Conservation (phyloP, 163 green algal species). For the Scenedesmus sp. region DNA sequence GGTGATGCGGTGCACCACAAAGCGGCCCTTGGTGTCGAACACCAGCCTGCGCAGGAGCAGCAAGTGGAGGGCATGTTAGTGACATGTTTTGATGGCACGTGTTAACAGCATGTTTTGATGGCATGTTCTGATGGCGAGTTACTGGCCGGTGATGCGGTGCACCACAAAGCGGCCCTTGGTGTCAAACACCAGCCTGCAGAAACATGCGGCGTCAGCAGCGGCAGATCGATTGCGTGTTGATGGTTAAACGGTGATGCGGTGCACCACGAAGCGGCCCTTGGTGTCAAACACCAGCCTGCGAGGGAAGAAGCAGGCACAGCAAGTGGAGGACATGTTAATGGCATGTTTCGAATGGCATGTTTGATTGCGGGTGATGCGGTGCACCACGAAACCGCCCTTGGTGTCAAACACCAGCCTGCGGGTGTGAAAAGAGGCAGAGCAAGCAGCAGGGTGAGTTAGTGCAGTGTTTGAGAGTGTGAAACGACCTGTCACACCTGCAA, state of each 20-base stretch:
- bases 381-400: constrained; percentile 98
- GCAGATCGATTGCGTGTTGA: background rate
- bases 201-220: background rate
- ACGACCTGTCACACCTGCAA: no score
- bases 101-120: background rate
- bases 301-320: background rate
- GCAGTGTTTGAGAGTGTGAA: background rate
- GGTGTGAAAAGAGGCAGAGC: no score
- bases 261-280: constrained; percentile 98
- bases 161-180: constrained; percentile 97
- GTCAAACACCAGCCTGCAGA: constrained; percentile 90
- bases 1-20: constrained; percentile 97
- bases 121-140: constrained; percentile 49
- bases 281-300: constrained; percentile 89
- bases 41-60: constrained; percentile 72
- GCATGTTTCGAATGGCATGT: constrained; percentile 41
- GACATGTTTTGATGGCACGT: no score
- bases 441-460: no score
- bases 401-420: constrained; percentile 90
- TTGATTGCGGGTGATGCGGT: constrained; percentile 85
- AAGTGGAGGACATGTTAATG: no score
- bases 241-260: constrained; percentile 85
- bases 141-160: constrained; percentile 87
- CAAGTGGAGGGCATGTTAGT: no score
- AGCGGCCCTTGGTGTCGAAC: constrained; percentile 98